Evolutionary conservation across 495 filamentous ascomycete genomes (phyloP).

Genomic region (Talaromyces wortmannii): DNA sequence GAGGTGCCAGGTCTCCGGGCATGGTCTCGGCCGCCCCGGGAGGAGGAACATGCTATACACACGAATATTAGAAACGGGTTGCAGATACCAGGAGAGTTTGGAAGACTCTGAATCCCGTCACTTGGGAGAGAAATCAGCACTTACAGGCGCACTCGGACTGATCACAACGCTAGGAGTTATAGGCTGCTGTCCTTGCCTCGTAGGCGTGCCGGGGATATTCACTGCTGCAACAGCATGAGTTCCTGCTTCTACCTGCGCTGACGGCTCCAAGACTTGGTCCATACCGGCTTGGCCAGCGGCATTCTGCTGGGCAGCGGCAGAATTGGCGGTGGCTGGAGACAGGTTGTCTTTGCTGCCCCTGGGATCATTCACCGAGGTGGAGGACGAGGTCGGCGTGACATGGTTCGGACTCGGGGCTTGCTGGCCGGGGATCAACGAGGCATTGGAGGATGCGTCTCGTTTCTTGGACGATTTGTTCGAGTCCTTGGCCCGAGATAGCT

Average conservation of each 20-base stretch:
- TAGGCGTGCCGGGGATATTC: conserved; percentile 62
- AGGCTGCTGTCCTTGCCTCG: conserved; percentile 51
- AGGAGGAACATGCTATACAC: conserved; percentile 75
- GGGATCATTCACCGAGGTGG: conserved; percentile 76
- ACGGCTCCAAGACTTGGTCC: conserved; percentile 21
- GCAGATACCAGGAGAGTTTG: background rate
- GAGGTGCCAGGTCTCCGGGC: conserved; percentile 94
- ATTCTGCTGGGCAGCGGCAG: conserved; percentile 15
- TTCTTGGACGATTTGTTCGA: conserved; percentile 88
- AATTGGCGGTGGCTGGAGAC: conserved; percentile 29
- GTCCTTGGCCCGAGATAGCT: conserved; percentile 95
- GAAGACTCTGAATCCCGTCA: background rate
- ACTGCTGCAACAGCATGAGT: conserved; percentile 30
- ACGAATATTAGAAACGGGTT: conserved; percentile 13
- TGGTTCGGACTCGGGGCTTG: conserved; percentile 54
- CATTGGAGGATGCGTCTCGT: conserved; percentile 64
- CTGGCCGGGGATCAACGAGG: conserved; percentile 26
- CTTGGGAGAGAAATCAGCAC: conserved; percentile 21
- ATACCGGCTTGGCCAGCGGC: conserved; percentile 26
- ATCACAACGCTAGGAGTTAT: conserved; percentile 88
- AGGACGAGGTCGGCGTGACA: conserved; percentile 75
- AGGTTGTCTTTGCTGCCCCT: conserved; percentile 76
- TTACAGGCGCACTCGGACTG: conserved; percentile 89
- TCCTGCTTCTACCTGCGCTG: conserved; percentile 20
- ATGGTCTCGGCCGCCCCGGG: conserved; percentile 95